Base-by-base conservation (phyloP, 2,329 filamentous ascomycete genomes). In the Moelleriella libera region DNA sequence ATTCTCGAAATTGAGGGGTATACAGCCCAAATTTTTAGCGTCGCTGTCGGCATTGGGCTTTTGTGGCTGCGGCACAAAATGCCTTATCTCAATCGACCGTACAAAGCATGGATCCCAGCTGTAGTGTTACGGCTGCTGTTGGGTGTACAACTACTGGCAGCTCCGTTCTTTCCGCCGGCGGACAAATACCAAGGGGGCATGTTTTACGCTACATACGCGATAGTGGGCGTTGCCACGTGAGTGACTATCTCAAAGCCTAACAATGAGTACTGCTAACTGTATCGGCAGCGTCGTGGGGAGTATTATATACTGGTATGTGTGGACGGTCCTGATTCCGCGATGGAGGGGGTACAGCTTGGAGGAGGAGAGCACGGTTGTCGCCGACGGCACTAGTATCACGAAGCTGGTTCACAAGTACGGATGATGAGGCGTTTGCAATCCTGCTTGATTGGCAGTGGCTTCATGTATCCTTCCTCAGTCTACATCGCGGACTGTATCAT, bases 1-100 rank as follows among this genome's bases (percentile, higher is more conserved):
- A 85, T 87, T 30, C 65, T 85, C 0, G 81, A 87, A 44, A 77
- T 86, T 0, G 82, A 86, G 55, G 80, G 78, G 0, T 86, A 85
- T 53, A 75, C 81, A 0, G 77, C 69, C 0, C 77, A 83, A 49
- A 66, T 85, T 11, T 72, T 81, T 48, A 70, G 70, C 0, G 58
- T 85, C 1, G 75, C 77, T 0, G 65, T 78, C 0, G 74, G 74
- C 0, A 53, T 71, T 6, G 82, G 82, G 0, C 64, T 85, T 0
- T 54, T 85, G 0, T 72, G 76, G 61, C 65, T 88, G 5, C 73
- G 83, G 0, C 68, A 67, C 48, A 74, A 70, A 50, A 68, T 76
- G 9, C 80, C 80, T 1, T 71, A 82, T 46, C 64, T 83, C 0
- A 68, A 71, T 30, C 66, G 82, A 4, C 82, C 82, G 0, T 86